Evolutionary conservation across 805 yeast genomes (phyloP), one percentile per base, ranked within the genome.

Genomic region (Wickerhamiella cacticola): DNA sequence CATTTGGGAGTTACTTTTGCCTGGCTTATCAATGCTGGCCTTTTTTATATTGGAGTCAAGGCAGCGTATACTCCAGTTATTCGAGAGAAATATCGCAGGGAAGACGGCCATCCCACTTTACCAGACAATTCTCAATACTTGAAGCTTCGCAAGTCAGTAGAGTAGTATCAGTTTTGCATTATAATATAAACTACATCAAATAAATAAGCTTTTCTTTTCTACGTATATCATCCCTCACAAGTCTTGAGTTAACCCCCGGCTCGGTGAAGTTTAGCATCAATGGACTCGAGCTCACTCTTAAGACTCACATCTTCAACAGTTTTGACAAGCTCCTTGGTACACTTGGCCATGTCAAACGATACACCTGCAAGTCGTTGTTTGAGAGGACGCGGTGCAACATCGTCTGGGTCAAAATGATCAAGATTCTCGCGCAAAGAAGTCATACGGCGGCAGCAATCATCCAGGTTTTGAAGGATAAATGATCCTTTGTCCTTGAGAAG

Each of bases 341-440:
- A 82, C 65, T 89, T 87, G 21, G 96, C 96, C 66, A 89, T 84
- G 63, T 89, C 97, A 67, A 87, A 89, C 24, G 95, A 89, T 55
- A 88, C 82, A 2, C 96, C 96, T 0, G 97, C 97, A 54, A 89
- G 75, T 59, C 96, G 76, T 65, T 89, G 96, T 65, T 85, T 85
- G 68, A 86, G 81, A 2, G 48, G 44, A 6, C 58, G 55, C 60
- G 86, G 94, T 1, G 96, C 96, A 60, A 74, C 79, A 16, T 67
- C 65, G 23, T 61, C 62, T 22, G 54, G 64, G 36, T 68, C 68
- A n/a, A 58, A 51, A 24, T 55, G 45, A 23, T 52, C 55, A n/a
- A 58, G 50, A 44, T 60, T 65, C 35, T 67, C 69, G 60, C 88
- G 80, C 52, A 89, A 71, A 24, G 73, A 71, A 41, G 75, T 76